A percentile compares a stretch with the other conserved stretches of the same genome.
Evolutionary conservation across 352 stramenopile species (phyloP).

Genomic region (Phytophthora uliginosa): DNA sequence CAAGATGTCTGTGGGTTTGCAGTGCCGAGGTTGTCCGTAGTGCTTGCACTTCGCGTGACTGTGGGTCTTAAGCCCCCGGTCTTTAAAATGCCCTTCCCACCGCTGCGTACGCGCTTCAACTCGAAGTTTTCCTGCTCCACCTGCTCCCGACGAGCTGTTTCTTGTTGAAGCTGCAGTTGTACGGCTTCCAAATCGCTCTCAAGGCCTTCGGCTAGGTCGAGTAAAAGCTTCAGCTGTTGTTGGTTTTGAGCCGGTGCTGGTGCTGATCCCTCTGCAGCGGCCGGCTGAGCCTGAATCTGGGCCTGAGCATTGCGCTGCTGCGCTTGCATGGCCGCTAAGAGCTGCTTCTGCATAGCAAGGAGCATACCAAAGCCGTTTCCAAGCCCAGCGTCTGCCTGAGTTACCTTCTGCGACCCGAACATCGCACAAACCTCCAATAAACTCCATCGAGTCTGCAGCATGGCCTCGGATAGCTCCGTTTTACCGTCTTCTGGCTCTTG

Average conservation of each 20-base stretch:
- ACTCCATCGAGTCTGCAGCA: conserved; percentile 61
- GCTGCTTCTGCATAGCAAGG: conserved; percentile 57
- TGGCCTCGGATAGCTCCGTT: conserved; percentile 26
- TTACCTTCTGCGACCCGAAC: conserved; percentile 56
- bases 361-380: conserved; percentile 51
- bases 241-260: conserved; percentile 33
- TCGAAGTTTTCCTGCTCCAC: conserved; percentile 58
- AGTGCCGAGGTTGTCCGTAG: conserved; percentile 8
- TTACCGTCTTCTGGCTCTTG: conserved; percentile 36
- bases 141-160: conserved; percentile 57
- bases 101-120: conserved; percentile 38
- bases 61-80: conserved; percentile 1
- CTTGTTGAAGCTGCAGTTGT: conserved; percentile 52
- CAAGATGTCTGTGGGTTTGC: conserved; percentile 8
- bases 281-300: conserved; percentile 18
- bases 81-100: conserved; percentile 13
- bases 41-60: conserved; percentile 3
- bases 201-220: conserved; percentile 72
- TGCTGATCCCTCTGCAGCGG: conserved; percentile 8
- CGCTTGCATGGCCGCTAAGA: conserved; percentile 53
- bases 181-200: conserved; percentile 67
- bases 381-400: conserved; percentile 39
- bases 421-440: conserved; percentile 61
- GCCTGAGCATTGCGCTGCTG: conserved; percentile 19
- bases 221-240: conserved; percentile 65